Percentiles rank a stretch among this genome's conserved stretches.
Conservation (phyloP, 306 rosid genomes). For the Heteromeles arbutifolia region DNA sequence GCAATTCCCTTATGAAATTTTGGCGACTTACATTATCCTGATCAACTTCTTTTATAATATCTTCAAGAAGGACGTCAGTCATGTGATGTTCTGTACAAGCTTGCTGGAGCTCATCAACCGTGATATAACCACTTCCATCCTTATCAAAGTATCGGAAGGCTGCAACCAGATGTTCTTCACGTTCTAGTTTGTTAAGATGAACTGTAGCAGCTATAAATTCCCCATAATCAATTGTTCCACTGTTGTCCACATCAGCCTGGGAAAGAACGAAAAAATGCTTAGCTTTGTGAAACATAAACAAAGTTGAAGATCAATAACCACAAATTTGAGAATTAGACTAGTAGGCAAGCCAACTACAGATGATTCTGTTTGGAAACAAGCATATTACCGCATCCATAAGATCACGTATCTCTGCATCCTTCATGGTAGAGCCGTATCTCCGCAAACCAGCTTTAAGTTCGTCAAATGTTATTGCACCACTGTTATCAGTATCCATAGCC, state of each 20-base stretch:
- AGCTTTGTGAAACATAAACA: slow-evolving; percentile 18
- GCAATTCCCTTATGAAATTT: not conserved
- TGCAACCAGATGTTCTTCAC: slow-evolving; percentile 91
- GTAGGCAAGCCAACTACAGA: not conserved
- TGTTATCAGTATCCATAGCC: slow-evolving; percentile 92
- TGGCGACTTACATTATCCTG: slow-evolving; percentile 82
- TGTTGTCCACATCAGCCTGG: slow-evolving; percentile 96
- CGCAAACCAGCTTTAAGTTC: slow-evolving; percentile 94
- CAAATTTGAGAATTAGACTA: not conserved
- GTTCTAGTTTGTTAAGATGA: slow-evolving; percentile 95
- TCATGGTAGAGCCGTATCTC: slow-evolving; percentile 91
- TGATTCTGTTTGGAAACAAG: slow-evolving; percentile 10
- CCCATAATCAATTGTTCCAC: slow-evolving; percentile 95
- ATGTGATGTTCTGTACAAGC: slow-evolving; percentile 87
- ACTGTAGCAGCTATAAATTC: slow-evolving; percentile 95
- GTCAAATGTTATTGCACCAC: slow-evolving; percentile 95
- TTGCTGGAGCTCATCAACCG: slow-evolving; percentile 95
- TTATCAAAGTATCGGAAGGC: slow-evolving; percentile 91
- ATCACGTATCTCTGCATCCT: slow-evolving; percentile 88
- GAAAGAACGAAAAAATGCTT: slow-evolving; percentile 29
- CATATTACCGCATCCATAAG: slow-evolving; percentile 85
- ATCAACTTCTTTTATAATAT: slow-evolving; percentile 86
- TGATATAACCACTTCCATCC: slow-evolving; percentile 91
- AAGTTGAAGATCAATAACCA: not conserved
- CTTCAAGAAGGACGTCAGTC: slow-evolving; percentile 81